phyloP scores from a whole-genome alignment of 208 protist species.

The Acanthamoeba culbertsoni region DNA sequence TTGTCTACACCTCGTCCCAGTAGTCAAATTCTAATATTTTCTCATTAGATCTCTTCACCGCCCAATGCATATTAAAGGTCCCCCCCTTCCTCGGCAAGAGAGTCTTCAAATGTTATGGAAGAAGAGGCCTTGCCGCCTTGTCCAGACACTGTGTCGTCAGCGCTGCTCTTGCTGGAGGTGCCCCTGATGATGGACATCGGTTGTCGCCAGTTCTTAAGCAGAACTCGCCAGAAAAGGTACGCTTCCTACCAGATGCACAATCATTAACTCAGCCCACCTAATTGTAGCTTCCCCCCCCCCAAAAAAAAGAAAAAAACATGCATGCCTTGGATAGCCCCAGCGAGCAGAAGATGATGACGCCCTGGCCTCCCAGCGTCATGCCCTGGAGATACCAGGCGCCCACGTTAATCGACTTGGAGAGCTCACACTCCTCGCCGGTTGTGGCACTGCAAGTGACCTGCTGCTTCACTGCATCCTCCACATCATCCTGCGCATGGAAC shows the following conservation, averaged over 20 bases:
- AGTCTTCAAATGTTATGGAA: background rate
- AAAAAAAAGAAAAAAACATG: background rate
- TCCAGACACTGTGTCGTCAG: background rate
- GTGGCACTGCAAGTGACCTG: background rate
- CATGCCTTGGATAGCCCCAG: slow-evolving; percentile 36
- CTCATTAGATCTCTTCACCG: too few relatives aligned
- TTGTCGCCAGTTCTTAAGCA: slow-evolving; percentile 38
- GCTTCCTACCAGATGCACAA: background rate
- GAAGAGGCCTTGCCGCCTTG: background rate
- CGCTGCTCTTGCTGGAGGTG: background rate
- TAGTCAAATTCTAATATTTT: too few relatives aligned
- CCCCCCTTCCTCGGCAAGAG: background rate
- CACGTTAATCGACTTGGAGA: background rate
- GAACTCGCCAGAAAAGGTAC: background rate
- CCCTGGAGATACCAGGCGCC: background rate
- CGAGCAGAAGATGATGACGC: slow-evolving; percentile 38
- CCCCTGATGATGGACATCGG: background rate
- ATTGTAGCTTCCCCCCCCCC: too few relatives aligned
- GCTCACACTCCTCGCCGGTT: background rate
- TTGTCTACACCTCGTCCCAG: too few relatives aligned
- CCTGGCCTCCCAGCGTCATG: slow-evolving; percentile 17
- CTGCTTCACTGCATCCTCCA: background rate
- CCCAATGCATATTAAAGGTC: too few relatives aligned
- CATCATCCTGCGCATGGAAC: background rate
- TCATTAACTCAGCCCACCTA: background rate